phyloP scores from a whole-genome alignment of 2,329 filamentous ascomycete genomes.

The Lomentospora prolificans region DNA sequence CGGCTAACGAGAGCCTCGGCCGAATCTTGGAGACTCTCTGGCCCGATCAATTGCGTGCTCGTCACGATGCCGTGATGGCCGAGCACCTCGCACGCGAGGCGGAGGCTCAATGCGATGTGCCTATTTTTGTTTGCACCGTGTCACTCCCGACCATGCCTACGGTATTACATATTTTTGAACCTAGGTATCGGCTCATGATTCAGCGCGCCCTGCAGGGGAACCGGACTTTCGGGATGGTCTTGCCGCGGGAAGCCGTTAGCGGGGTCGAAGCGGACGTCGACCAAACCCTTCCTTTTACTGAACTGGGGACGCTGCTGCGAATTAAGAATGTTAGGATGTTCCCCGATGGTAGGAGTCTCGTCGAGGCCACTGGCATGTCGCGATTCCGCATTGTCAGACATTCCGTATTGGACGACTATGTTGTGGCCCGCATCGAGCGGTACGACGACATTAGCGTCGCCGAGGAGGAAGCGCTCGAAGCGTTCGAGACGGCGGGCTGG shows the following conservation, averaged over 20 bases:
- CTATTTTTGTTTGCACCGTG: slow-evolving; percentile 74
- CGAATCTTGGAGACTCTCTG: slow-evolving; percentile 60
- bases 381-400: slow-evolving; percentile 64
- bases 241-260: slow-evolving; percentile 45
- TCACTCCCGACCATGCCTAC: slow-evolving; percentile 77
- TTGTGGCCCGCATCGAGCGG: slow-evolving; percentile 64
- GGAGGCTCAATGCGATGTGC: slow-evolving; percentile 43
- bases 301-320: slow-evolving; percentile 68
- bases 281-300: slow-evolving; percentile 41
- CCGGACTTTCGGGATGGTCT: slow-evolving; percentile 76
- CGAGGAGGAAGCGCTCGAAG: slow-evolving; percentile 71
- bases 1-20: slow-evolving; percentile 53
- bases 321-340: slow-evolving; percentile 67
- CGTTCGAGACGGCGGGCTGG: slow-evolving; percentile 43
- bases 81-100: slow-evolving; percentile 48
- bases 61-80: slow-evolving; percentile 42
- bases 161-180: slow-evolving; percentile 85
- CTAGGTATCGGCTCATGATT: slow-evolving; percentile 86
- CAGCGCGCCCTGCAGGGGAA: slow-evolving; percentile 64
- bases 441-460: slow-evolving; percentile 73
- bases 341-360: slow-evolving; percentile 69
- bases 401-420: slow-evolving; percentile 63
- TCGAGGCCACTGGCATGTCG: slow-evolving; percentile 68
- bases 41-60: slow-evolving; percentile 50
- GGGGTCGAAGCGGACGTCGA: slow-evolving; percentile 21